These are phyloP conservation scores for Paraphaeosphaeria sporulosa DNA, from an alignment of 2,329 filamentous ascomycete species.

Conservation along the genomic window DNA sequence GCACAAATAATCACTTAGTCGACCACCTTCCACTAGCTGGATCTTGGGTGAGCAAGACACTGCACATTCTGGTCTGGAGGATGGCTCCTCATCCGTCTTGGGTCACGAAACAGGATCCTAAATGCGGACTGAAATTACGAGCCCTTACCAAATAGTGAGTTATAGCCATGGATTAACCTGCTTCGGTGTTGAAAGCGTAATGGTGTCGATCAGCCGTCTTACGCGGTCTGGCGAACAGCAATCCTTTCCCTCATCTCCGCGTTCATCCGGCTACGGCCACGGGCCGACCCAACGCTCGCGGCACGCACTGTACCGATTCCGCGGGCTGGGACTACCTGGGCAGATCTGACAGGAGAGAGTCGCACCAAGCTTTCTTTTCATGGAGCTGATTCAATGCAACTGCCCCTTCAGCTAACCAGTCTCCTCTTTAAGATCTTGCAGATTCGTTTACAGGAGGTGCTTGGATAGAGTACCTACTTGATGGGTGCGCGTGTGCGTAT, in stretches of 20 bases:
- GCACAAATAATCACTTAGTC: slow-evolving; percentile 35
- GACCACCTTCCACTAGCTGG: slow-evolving; percentile 18
- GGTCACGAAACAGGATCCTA: slow-evolving; percentile 7
- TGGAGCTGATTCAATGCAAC: slow-evolving; percentile 16
- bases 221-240: slow-evolving; percentile 16
- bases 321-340: slow-evolving; percentile 10
- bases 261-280: slow-evolving; percentile 28
- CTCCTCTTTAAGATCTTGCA: neutral
- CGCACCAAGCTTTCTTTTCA: slow-evolving; percentile 15
- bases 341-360: slow-evolving; percentile 10
- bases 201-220: slow-evolving; percentile 42
- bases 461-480: slow-evolving; percentile 7
- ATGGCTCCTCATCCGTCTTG: slow-evolving; percentile 7
- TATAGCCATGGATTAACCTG: slow-evolving; percentile 30
- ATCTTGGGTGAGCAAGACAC: slow-evolving; percentile 20
- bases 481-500: slow-evolving; percentile 4
- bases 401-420: slow-evolving; percentile 4
- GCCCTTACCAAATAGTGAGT: slow-evolving; percentile 14
- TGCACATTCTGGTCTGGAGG: slow-evolving; percentile 16
- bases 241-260: slow-evolving; percentile 25
- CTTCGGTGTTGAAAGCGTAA: slow-evolving; percentile 28
- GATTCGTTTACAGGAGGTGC: neutral
- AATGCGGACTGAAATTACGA: slow-evolving; percentile 16
- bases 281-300: slow-evolving; percentile 36
- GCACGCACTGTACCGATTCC: slow-evolving; percentile 27